phyloP scores from a whole-genome alignment of 2,329 filamentous ascomycete genomes.

The Pseudogymnoascus sp. region DNA sequence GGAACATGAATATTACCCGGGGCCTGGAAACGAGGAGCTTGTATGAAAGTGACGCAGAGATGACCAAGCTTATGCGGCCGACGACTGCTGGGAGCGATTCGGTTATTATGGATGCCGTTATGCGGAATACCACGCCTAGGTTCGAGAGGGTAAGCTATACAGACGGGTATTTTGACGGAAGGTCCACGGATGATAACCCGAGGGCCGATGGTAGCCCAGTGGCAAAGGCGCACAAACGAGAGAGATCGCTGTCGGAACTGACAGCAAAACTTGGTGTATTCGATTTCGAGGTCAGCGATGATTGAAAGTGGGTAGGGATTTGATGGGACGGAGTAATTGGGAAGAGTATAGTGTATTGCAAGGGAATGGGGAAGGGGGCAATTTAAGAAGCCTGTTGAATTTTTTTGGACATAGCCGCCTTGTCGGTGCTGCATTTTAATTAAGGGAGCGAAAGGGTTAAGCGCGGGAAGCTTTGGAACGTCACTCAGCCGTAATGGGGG shows the following conservation, averaged over 20 bases:
- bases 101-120: constrained; percentile 25
- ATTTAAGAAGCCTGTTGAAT: constrained; percentile 5
- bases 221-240: constrained; percentile 38
- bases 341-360: not conserved
- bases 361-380: not conserved
- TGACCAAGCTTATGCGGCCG: constrained; percentile 23
- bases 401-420: constrained; percentile 2
- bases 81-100: constrained; percentile 25
- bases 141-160: constrained; percentile 20
- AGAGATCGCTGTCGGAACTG: constrained; percentile 26
- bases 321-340: constrained; percentile 1
- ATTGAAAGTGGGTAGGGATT: not conserved
- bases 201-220: constrained; percentile 33
- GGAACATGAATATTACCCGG: constrained; percentile 25
- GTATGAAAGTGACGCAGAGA: constrained; percentile 12
- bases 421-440: constrained; percentile 3
- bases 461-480: not conserved
- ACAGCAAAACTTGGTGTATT: constrained; percentile 9
- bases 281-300: not conserved
- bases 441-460: not conserved
- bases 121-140: constrained; percentile 26
- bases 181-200: constrained; percentile 24
- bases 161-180: constrained; percentile 26
- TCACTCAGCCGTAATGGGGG: not conserved
- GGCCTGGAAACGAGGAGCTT: constrained; percentile 16